Percentiles rank a stretch among this genome's conserved stretches.
phyloP scores from a whole-genome alignment of 768 basidiomycete genomes.

The Rhizopogon rudus region DNA sequence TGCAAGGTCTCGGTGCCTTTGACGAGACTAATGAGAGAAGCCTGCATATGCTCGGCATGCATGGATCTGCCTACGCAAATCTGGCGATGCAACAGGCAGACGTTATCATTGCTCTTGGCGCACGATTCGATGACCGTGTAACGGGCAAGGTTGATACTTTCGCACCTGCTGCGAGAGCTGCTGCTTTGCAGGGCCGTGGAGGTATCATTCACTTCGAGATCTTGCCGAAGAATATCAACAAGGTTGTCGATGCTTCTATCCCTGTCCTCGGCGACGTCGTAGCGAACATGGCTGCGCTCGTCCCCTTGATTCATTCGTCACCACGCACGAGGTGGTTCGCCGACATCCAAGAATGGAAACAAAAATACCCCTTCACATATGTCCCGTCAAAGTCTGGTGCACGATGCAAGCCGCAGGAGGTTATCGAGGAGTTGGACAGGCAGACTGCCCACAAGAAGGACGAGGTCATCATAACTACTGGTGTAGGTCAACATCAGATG shows the following conservation, averaged over 20 bases:
- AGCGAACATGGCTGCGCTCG: constrained; percentile 72
- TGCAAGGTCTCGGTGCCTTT: constrained; percentile 94
- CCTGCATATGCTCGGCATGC: constrained; percentile 99
- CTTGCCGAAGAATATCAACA: constrained; percentile 98
- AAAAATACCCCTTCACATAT: constrained; percentile 86
- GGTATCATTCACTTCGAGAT: constrained; percentile 99
- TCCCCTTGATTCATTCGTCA: constrained; percentile 65
- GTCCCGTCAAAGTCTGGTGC: constrained; percentile 46
- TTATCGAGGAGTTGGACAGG: constrained; percentile 85
- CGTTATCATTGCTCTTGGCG: constrained; percentile 95
- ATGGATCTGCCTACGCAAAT: constrained; percentile 96
- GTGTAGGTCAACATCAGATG: constrained; percentile 99
- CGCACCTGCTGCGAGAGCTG: constrained; percentile 85
- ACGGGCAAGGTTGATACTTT: constrained; percentile 88
- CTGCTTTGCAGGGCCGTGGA: constrained; percentile 80
- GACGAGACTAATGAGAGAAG: constrained; percentile 85
- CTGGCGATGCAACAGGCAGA: constrained; percentile 97
- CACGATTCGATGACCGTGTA: constrained; percentile 96
- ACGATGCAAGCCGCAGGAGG: constrained; percentile 93
- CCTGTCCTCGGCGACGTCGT: constrained; percentile 94
- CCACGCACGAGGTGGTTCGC: constrained; percentile 78
- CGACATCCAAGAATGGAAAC: constrained; percentile 83
- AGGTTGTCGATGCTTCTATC: constrained; percentile 92
- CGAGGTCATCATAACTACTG: constrained; percentile 84
- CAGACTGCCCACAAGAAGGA: constrained; percentile 81